Evolutionary conservation across 768 basidiomycete species (phyloP), one percentile per base, ranked within the genome.

Genomic region (Lyophyllum decastes): DNA sequence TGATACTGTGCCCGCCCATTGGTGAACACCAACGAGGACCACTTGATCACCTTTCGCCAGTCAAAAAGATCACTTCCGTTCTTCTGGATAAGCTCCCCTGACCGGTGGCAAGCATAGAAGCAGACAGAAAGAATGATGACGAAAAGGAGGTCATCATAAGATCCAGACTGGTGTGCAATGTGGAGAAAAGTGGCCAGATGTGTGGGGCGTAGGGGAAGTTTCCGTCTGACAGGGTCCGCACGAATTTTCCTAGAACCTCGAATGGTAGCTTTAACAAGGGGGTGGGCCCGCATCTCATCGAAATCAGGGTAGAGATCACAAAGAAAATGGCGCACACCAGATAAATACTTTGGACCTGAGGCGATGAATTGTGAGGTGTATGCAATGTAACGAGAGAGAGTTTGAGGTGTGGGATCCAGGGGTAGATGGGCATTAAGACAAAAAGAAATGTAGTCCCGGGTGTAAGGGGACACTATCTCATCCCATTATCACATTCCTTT

Each of bases 81-180:
- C 27, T 60, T 64, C 41, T 61, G 27, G 11, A 69, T 49, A 7
- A 71, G 63, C 50, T 71, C 65, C 0, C 70, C 62, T 2, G 54
- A 53, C 22, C 65, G 57, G 58, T 71, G 70, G 43, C 68, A 71
- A 8, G 57, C 65, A 51, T 69, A 70, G 49, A 71, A 71, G n/a
- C 50, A 47, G 47, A 64, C 61, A 12, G 62, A 50, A 3, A 67
- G 38, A 14, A 68, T 52, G 12, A 59, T 59, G 12, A 35, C 58
- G 45, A 65, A 72, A 9, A 66, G 55, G 21, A 60, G 46, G 12
- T 60, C 54, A n/a, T 60, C 54, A n/a, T 56, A 55, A 0, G 24
- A 17, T 17, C 26, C 26, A 3, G 51, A 27, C 14, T 24, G 4
- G 1, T 22, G 33, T 1, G 44, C 45, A 19, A 47, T 30, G 25